A percentile compares a stretch with the other conserved stretches of the same genome.
Evolutionary conservation across 345 rosid species (phyloP).

Genomic region (Citrus maxima): DNA sequence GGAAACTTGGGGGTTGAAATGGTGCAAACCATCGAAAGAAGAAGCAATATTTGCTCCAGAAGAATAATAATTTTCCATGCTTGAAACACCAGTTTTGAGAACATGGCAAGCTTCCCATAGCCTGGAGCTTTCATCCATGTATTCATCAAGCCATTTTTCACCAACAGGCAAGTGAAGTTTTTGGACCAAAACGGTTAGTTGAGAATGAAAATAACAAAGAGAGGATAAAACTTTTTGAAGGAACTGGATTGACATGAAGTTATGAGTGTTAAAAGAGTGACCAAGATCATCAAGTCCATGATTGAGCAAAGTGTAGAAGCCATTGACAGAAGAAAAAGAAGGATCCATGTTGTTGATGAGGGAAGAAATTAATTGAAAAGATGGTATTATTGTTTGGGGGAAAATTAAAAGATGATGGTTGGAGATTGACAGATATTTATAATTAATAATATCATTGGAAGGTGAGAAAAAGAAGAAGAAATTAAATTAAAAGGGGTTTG

Average conservation of each 20-base stretch:
- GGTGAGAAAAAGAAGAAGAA: background rate
- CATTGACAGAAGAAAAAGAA: constrained; percentile 40
- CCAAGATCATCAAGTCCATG: constrained; percentile 49
- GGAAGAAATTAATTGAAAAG: background rate
- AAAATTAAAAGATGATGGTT: constrained; percentile 26
- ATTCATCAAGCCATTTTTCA: constrained; percentile 68
- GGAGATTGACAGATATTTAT: constrained; percentile 41
- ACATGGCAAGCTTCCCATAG: constrained; percentile 59
- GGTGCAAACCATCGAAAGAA: constrained; percentile 30
- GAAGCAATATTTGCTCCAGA: constrained; percentile 38
- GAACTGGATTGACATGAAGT: constrained; percentile 49
- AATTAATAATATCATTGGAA: background rate
- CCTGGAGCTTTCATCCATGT: constrained; percentile 70
- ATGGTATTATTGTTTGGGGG: background rate
- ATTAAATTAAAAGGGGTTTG: background rate
- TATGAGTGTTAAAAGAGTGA: constrained; percentile 23
- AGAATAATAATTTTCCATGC: constrained; percentile 36
- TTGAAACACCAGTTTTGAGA: constrained; percentile 47
- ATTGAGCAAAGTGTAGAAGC: constrained; percentile 43
- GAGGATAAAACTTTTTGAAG: constrained; percentile 42
- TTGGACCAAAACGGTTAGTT: constrained; percentile 48
- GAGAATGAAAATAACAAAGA: constrained; percentile 49
- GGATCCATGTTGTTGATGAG: constrained; percentile 36
- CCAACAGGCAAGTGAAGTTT: constrained; percentile 61
- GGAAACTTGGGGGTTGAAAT: constrained; percentile 29